These are phyloP conservation scores for Fusarium nematophilum DNA, from an alignment of 2,329 filamentous ascomycete genomes.

Conservation along the genomic window DNA sequence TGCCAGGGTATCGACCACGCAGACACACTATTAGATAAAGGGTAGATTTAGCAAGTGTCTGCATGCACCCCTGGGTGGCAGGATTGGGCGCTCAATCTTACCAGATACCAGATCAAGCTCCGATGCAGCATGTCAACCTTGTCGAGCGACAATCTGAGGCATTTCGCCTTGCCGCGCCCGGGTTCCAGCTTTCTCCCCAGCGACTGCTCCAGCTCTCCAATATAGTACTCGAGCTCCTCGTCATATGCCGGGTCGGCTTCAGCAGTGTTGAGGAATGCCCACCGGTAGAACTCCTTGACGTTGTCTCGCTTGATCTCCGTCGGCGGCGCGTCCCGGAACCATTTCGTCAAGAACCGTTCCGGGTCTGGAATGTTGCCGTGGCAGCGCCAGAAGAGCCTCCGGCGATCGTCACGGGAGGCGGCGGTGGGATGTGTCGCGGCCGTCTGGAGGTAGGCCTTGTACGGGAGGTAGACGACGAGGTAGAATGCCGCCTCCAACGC, in stretches of 20 bases:
- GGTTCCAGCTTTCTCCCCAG: constrained; percentile 61
- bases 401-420: constrained; percentile 57
- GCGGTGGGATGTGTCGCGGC: constrained; percentile 61
- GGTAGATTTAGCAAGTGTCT: constrained; percentile 13
- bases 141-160: constrained; percentile 68
- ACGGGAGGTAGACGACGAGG: constrained; percentile 63
- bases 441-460: constrained; percentile 61
- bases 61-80: neutral
- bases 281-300: constrained; percentile 69
- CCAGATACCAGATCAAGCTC: constrained; percentile 67
- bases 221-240: constrained; percentile 67
- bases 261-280: constrained; percentile 66
- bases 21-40: constrained; percentile 51
- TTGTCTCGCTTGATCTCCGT: constrained; percentile 68
- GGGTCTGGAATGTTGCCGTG: constrained; percentile 63
- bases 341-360: constrained; percentile 64
- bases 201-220: constrained; percentile 61
- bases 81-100: constrained; percentile 47
- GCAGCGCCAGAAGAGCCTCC: constrained; percentile 62
- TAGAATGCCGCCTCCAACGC: constrained; percentile 66
- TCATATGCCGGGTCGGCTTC: constrained; percentile 57
- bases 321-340: constrained; percentile 66
- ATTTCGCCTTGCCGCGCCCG: constrained; percentile 63
- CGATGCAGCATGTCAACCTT: constrained; percentile 66
- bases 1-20: constrained; percentile 57